These are phyloP conservation scores for Trichosporon sp. DNA, from an alignment of 1,284 basidiomycete genomes.

Conservation along the genomic window DNA sequence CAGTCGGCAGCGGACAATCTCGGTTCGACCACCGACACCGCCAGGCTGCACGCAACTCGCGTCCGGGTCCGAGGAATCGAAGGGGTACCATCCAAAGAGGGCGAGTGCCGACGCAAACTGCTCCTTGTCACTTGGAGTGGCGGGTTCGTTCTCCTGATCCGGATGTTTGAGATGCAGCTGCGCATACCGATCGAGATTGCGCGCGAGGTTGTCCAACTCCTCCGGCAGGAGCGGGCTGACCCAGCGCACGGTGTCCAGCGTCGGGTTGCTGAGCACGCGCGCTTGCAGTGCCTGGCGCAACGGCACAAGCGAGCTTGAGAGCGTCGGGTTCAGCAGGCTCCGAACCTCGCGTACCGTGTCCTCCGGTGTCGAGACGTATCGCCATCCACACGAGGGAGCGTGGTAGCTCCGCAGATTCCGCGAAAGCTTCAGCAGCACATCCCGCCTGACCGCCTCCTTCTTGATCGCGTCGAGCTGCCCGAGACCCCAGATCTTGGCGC, in stretches of 20 bases:
- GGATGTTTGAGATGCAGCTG: not conserved
- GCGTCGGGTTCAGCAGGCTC: not conserved
- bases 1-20: conserved; percentile 44
- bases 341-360: conserved; percentile 7
- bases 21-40: conserved; percentile 29
- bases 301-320: not conserved
- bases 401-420: conserved; percentile 9
- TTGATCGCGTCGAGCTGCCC: conserved; percentile 22
- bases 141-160: not conserved
- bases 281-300: not conserved
- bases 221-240: conserved; percentile 1
- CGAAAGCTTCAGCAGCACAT: conserved; percentile 12
- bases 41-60: conserved; percentile 3
- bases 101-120: conserved; percentile 35
- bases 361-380: conserved; percentile 1
- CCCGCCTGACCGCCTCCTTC: conserved; percentile 6
- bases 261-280: conserved; percentile 31
- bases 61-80: conserved; percentile 34
- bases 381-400: conserved; percentile 3
- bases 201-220: conserved; percentile 24
- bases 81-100: conserved; percentile 51
- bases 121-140: conserved; percentile 1
- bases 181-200: conserved; percentile 2
- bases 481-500: conserved; percentile 29
- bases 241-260: conserved; percentile 24